Evolutionary conservation across 371 early-diverging fungal species (phyloP), one percentile per base, ranked within the genome.

Genomic region (Entomophthora muscae): DNA sequence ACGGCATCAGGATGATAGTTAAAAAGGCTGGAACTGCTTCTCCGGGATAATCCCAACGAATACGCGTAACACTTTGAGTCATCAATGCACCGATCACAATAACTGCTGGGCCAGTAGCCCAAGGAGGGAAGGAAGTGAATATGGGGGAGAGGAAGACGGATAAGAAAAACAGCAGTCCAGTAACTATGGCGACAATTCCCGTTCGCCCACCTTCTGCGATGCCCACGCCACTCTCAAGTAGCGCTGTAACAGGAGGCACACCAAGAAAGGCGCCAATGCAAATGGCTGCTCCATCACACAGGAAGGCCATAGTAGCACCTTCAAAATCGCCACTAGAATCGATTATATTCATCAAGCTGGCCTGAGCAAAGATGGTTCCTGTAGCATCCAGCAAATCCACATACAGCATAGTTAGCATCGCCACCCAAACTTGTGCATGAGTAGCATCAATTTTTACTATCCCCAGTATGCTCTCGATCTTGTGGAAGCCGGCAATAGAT

Each of bases 331-430:
- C 88, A 13, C 77, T 76, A 65, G 75, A 76, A 65, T 85, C 77
- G 68, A 79, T 80, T 69, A 82, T 83, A n/a, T 87, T 87, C 69
- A 82, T 86, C 70, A 86, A 89, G 56, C 76, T 75, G n/a, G 85
- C 85, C 82, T 86, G 84, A 5, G 85, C 83, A 62, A 82, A 87
- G 75, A 89, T 69, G 12, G 84, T 85, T n/a, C 87, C 87, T 1
- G 88, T 88, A 61, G 84, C 81, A 67, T 88, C 88, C 69, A 89
- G 71, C 56, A 89, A 83, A 68, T 89, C 89, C 57, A 89, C 86
- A 64, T 85, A 86, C 28, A 88, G 70, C 70, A 89, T 83, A 0
- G 88, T 89, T 59, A 89, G 78, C 64, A 89, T 71, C 12, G 88
- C 86, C 62, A 86, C 72, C 89, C 89, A 89, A 42, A 86, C 75